Evolutionary conservation across 257 asterid species (phyloP).

Genomic region (Solanum chilense): DNA sequence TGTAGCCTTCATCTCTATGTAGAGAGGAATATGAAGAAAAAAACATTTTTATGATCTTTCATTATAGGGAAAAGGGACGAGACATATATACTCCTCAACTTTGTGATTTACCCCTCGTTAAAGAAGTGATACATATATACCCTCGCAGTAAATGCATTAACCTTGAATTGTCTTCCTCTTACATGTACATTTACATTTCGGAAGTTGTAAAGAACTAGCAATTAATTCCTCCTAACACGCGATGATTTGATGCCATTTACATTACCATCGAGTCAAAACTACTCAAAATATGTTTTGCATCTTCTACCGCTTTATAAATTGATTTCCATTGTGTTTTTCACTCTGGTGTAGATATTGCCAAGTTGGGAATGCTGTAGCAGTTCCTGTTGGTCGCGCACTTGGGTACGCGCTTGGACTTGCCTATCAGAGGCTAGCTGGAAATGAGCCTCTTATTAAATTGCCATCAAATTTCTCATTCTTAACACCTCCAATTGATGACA

Average conservation of each 20-base stretch:
- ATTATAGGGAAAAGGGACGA: not conserved
- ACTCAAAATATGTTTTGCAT: not conserved
- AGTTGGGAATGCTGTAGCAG: conserved; percentile 75
- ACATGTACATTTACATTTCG: not conserved
- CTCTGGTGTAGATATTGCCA: conserved; percentile 39
- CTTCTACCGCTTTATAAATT: not conserved
- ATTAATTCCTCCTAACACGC: not conserved
- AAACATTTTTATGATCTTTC: not conserved
- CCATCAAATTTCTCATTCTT: conserved; percentile 48
- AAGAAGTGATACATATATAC: not conserved
- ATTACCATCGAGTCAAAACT: not conserved
- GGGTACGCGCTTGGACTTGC: conserved; percentile 80
- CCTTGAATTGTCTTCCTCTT: not conserved
- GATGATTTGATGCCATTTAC: not conserved
- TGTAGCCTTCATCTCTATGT: not conserved
- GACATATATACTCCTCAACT: not conserved
- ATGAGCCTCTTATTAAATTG: conserved; percentile 42
- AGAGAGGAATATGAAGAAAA: not conserved
- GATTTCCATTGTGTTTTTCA: not conserved
- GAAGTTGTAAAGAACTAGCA: not conserved
- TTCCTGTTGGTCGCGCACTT: conserved; percentile 66
- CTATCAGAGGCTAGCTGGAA: conserved; percentile 34
- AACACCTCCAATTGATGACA: conserved; percentile 15
- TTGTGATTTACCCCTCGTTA: not conserved
- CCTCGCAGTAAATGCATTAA: not conserved